Percentiles rank a stretch among this genome's conserved stretches.
Conservation (phyloP, 371 early-diverging fungal species). For the Mucor saturninus region DNA sequence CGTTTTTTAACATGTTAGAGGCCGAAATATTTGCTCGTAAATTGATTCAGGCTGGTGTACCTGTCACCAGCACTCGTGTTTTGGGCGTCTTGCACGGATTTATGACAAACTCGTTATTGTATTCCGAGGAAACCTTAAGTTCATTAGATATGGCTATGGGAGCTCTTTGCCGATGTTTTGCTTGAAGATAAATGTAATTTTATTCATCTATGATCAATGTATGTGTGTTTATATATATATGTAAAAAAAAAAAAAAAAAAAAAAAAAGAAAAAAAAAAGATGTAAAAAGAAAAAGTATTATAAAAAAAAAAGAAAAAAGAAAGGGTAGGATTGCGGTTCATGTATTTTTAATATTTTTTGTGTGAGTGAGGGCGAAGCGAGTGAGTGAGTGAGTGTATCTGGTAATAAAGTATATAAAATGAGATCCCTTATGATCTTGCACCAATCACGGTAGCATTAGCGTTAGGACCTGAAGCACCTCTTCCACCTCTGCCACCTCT, state of each 20-base stretch:
- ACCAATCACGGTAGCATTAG: slow-evolving; percentile 17
- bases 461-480: not conserved
- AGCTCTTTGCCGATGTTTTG: slow-evolving; percentile 14
- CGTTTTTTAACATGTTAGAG: not conserved
- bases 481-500: slow-evolving; percentile 30
- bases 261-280: not conserved
- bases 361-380: not conserved
- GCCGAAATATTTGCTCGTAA: slow-evolving; percentile 25
- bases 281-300: not conserved
- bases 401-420: not conserved
- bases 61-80: slow-evolving; percentile 16
- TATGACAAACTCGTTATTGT: slow-evolving; percentile 3
- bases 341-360: slow-evolving; percentile 1
- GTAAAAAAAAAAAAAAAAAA: slow-evolving; percentile 3
- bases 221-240: not conserved
- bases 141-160: slow-evolving; percentile 12
- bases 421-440: slow-evolving; percentile 9
- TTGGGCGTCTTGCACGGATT: slow-evolving; percentile 27
- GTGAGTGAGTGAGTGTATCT: not conserved
- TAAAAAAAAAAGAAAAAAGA: slow-evolving; percentile 4
- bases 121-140: slow-evolving; percentile 10
- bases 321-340: not conserved
- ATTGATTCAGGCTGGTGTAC: slow-evolving; percentile 22
- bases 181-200: not conserved
- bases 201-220: not conserved